Evolutionary conservation across 2,329 filamentous ascomycete species (phyloP), one percentile per base, ranked within the genome.

Genomic region (Pseudocercospora eumusae): DNA sequence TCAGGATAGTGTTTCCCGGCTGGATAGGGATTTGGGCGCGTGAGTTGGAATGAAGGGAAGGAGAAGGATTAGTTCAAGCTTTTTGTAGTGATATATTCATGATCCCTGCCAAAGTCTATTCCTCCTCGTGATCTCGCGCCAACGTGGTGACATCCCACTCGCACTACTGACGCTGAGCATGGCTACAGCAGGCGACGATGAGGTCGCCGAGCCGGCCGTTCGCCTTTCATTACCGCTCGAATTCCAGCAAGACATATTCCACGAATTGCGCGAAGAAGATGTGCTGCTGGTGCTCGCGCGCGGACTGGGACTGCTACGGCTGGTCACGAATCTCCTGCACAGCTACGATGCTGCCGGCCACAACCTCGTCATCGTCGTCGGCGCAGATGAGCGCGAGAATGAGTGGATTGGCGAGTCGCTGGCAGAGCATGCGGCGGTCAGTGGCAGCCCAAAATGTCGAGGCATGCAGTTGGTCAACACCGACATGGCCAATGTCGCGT

Each of bases 161-260:
- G n/a, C n/a, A n/a, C n/a, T n/a, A n/a, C n/a, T n/a, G n/a, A n/a
- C n/a, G n/a, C n/a, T n/a, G 44, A 53, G 21, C 15, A 52, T 52
- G 31, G 18, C 45, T 20, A 33, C 28, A 28, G 57, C 57, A 20
- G 31, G 54, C 55, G 52, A 54, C 18, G 49, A 60, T 36, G 52
- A 15, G 44, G 11, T 53, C 54, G 56, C 61, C 49, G 63, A 69
- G 8, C 69, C 70, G 25, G 88, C 89, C 64, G 89, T 93, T 79
- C 92, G 92, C 81, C 84, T 93, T 67, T 93, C 90, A 64, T 83
- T 93, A 64, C 90, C 90, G 67, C 81, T 91, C 81, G 83, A 92
- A 82, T 99, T 96, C 77, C 95, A 99, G 81, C 93, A 98, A 80
- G 89, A 91, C 73, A 86, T 98, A 71, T 98, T 98, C 81, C 91